Evolutionary conservation across 139 green algal species (phyloP), one percentile per base, ranked within the genome.

Genomic region (Yamagishiella unicocca): DNA sequence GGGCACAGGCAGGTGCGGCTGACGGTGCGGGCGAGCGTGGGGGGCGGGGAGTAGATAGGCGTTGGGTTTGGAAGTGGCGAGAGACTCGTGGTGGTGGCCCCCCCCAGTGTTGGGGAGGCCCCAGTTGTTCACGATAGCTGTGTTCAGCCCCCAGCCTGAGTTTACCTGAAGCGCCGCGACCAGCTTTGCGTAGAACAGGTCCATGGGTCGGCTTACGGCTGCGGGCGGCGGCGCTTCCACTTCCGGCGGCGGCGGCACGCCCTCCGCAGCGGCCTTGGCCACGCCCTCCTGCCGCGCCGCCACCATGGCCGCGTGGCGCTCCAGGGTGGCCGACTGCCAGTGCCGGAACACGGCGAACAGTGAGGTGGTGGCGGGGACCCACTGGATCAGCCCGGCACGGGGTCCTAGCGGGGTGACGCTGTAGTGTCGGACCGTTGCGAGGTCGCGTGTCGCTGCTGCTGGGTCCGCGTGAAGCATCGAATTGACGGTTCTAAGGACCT

Each of bases 381-480:
- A 99, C 77, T 96, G 92, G 29, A 98, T 95, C 9, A 99, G 94
- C 7, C 97, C 97, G 27, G 93, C 89, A 4, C 92, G 61, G 17
- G 89, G 50, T 0, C 93, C 94, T 27, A 99, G 80, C 4, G 97
- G 96, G 5, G 92, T 96, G n/a, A 99, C 93, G 50, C 84, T 92
- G 64, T 98, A 97, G 4, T 87, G 76, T 17, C 91, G 82, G 29
- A 82, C 87, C 77, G 40, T 25, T 7, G 75, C 38, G 8, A 93
- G 80, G 12, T 61, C 84, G 19, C 85, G 88, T 17, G 22, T 25
- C 12, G 67, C 33, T 4, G 53, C 64, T 10, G 64, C 38, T 79
- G 82, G 64, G 91, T 92, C 73, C 2, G 89, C 85, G 9, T 66
- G 50, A 35, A 98, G 87, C 31, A 95, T 43, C 1, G 46, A 66